Percentiles rank a stretch among this genome's conserved stretches.
Conservation (phyloP, 176 grass and related monocot genomes). For the Phoenix dactylifera region DNA sequence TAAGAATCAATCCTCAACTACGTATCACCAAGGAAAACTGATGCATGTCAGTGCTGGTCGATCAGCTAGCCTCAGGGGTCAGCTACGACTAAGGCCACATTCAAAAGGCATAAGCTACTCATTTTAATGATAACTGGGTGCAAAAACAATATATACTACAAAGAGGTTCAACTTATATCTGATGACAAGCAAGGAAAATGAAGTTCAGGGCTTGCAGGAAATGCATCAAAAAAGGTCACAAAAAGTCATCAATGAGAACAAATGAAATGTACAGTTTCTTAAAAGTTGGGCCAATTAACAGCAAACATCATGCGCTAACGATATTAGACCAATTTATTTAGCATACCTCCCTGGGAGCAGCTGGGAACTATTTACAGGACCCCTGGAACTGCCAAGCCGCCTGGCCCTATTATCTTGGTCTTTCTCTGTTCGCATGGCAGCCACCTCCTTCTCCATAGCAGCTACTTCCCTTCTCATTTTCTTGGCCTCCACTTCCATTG, state of each 20-base stretch:
- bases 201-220: no score
- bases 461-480: constrained; percentile 97
- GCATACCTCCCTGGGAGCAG: constrained; percentile 61
- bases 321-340: not conserved
- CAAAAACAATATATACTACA: no score
- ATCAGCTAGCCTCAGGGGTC: no score
- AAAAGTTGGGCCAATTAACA: constrained; percentile 9
- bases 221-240: no score
- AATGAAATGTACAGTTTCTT: not conserved
- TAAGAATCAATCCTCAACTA: no score
- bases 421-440: constrained; percentile 82
- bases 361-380: constrained; percentile 53
- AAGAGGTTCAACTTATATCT: no score
- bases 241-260: not conserved
- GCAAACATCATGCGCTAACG: not conserved
- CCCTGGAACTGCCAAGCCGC: constrained; percentile 55
- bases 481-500: constrained; percentile 99
- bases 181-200: no score
- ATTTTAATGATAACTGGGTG: no score
- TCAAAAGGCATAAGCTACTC: no score
- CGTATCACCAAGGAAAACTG: no score
- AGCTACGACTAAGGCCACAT: no score
- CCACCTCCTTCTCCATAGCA: constrained; percentile 96
- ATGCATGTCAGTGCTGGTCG: no score
- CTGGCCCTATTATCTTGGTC: constrained; percentile 81